These are phyloP conservation scores for Kockiozyma suomiensis DNA, from an alignment of 805 yeast species.

Conservation along the genomic window DNA sequence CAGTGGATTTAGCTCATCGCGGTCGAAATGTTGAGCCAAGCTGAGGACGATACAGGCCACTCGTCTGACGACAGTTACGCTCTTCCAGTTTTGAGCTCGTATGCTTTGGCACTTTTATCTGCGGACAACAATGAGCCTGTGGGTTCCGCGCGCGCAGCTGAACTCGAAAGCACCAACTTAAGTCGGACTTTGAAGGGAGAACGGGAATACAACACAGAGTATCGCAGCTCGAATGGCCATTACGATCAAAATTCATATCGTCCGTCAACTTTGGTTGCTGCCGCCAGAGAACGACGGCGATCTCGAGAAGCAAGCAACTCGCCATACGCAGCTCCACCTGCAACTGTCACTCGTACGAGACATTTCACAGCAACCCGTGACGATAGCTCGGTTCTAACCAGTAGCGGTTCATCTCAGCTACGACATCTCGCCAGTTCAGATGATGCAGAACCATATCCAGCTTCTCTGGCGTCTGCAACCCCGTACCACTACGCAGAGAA, in stretches of 20 bases:
- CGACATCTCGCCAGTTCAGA: background rate
- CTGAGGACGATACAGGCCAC: conserved; percentile 18
- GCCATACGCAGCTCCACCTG: conserved; percentile 30
- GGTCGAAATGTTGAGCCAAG: background rate
- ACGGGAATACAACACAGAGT: background rate
- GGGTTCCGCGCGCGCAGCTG: background rate
- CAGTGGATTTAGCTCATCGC: background rate
- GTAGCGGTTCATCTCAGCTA: background rate
- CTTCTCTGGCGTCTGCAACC: background rate
- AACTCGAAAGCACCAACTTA: background rate
- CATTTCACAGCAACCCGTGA: background rate
- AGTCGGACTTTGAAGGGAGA: background rate
- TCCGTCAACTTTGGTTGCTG: background rate
- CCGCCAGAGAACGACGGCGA: conserved; percentile 11
- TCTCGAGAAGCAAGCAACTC: conserved; percentile 5
- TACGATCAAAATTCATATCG: background rate
- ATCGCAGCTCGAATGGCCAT: background rate
- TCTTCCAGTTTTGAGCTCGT: conserved; percentile 64
- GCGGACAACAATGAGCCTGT: conserved; percentile 19
- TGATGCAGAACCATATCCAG: background rate
- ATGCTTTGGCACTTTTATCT: conserved; percentile 56
- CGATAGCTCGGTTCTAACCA: background rate
- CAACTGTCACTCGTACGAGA: background rate
- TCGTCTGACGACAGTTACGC: conserved; percentile 50
- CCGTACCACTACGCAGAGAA: background rate